These are phyloP conservation scores for Hura crepitans DNA, from an alignment of 441 rosid genomes.

Conservation along the genomic window DNA sequence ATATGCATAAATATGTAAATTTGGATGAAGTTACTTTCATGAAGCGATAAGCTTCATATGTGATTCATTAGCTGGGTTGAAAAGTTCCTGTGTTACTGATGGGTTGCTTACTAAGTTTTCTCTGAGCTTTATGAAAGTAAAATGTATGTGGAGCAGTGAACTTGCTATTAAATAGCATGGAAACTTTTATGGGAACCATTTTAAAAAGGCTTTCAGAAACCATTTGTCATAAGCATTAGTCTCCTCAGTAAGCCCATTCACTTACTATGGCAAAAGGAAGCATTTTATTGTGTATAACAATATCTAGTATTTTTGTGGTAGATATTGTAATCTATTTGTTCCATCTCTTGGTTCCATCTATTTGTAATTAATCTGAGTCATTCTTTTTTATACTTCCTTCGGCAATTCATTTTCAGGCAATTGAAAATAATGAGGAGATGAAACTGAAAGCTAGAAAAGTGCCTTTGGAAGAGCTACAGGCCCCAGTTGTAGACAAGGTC, in stretches of 20 bases:
- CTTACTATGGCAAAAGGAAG: not conserved
- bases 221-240: not conserved
- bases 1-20: not conserved
- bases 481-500: conserved; percentile 74
- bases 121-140: not conserved
- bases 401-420: conserved; percentile 43
- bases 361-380: not conserved
- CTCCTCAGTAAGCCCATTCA: not conserved
- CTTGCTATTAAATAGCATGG: not conserved
- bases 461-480: conserved; percentile 48
- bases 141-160: not conserved
- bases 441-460: conserved; percentile 68
- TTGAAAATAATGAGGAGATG: conserved; percentile 71
- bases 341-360: not conserved
- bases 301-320: too few relatives aligned
- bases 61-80: not conserved
- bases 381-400: not conserved
- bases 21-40: too few relatives aligned
- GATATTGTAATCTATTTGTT: too few relatives aligned
- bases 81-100: not conserved
- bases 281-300: not conserved
- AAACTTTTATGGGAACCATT: not conserved
- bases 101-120: not conserved
- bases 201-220: not conserved
- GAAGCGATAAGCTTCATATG: too few relatives aligned